A percentile compares a stretch with the other conserved stretches of the same genome.
phyloP scores from a whole-genome alignment of 169 alveolate species.

The Eimeria brunetti region DNA sequence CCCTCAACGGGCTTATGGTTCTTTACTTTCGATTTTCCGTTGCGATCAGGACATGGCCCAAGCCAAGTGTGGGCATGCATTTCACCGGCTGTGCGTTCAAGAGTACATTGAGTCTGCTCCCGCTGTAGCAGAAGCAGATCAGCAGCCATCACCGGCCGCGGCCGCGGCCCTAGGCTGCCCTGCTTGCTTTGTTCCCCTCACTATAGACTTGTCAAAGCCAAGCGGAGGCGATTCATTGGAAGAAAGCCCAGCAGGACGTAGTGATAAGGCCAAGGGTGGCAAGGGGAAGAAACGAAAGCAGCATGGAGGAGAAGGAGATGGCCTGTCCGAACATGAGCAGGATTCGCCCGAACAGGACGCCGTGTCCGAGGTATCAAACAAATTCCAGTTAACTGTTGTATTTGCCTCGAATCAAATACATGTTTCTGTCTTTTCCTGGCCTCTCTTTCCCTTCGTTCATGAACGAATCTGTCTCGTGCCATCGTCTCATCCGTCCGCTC shows the following conservation, averaged over 20 bases:
- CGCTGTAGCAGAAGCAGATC: constrained; percentile 27
- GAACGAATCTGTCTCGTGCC: neutral
- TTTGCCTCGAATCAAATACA: neutral
- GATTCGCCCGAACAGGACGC: constrained; percentile 38
- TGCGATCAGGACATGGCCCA: constrained; percentile 77
- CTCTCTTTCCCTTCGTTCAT: no score
- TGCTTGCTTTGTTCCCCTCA: constrained; percentile 85
- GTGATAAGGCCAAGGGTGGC: constrained; percentile 46
- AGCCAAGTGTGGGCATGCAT: constrained; percentile 91
- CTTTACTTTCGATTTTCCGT: neutral
- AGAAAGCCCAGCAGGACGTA: constrained; percentile 37
- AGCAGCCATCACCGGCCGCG: constrained; percentile 4
- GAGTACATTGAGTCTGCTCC: constrained; percentile 89
- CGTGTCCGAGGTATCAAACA: neutral
- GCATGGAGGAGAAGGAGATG: neutral
- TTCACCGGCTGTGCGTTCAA: constrained; percentile 89
- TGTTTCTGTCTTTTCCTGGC: neutral
- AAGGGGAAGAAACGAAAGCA: constrained; percentile 38
- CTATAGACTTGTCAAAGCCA: constrained; percentile 82
- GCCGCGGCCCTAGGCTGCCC: constrained; percentile 85
- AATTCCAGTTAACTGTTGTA: neutral
- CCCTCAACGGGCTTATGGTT: neutral
- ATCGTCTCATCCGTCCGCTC: neutral
- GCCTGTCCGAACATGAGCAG: constrained; percentile 42
- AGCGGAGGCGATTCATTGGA: constrained; percentile 29